Evolutionary conservation across 345 rosid species (phyloP), one percentile per base, ranked within the genome.

Genomic region (Populus alba): DNA sequence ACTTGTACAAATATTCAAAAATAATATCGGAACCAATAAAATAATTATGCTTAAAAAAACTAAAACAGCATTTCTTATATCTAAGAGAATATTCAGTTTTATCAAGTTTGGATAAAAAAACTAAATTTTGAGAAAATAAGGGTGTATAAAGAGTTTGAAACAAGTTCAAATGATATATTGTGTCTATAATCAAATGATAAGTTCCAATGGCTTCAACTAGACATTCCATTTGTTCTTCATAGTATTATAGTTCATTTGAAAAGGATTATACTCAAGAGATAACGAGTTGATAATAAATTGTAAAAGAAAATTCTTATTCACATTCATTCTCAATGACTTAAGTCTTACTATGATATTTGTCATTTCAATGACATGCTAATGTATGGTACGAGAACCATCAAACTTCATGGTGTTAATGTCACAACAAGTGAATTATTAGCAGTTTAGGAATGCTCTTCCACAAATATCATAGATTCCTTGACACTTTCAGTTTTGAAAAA

Each of bases 191-290:
- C 2, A 33, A 33, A 33, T 33, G 6, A 33, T 33, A 0, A 33
- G 37, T 33, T 33, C 0, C 0, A 33, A 33, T 39, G 8, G 9
- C 43, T 39, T 39, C 0, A 8, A 39, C 10, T 8, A 1, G 0
- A 80, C 38, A 80, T 83, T 78, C 22, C 53, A 57, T 23, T 73
- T 73, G 1, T 57, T 31, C 53, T 57, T 35, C 4, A 57, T 73
- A 3, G 83, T 83, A n/a, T 79, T 81, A 5, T 79, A 79, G 31
- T 77, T 55, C 5, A 81, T 72, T 43, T 86, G 70, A 38, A 81
- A 81, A 53, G 66, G 18, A 6, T 72, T 53, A 83, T 63, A 75
- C n/a, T 80, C 8, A 79, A 20, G 20, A 77, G 76, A 74, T 4
- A 82, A 61, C 1, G 76, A 82, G 20, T 80, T 85, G 0, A 80